Evolutionary conservation across 257 asterid species (phyloP), one percentile per base, ranked within the genome.

Genomic region (Nicotiana noctiflora): DNA sequence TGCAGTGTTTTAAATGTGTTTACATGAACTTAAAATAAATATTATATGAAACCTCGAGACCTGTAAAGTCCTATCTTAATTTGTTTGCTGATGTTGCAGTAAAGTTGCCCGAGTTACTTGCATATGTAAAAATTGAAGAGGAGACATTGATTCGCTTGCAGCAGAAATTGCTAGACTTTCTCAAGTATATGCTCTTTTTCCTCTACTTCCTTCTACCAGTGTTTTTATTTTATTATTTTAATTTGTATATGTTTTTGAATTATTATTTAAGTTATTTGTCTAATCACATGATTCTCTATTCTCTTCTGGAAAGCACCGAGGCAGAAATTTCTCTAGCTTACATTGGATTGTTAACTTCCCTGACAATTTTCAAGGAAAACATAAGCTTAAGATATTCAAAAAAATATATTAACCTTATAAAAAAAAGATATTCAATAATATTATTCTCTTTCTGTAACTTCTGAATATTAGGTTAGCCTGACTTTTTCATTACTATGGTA

Each of bases 71-170:
- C 60, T 82, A 81, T 46, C 75, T 67, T 85, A 81, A 53, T 66
- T 34, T 70, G 76, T 5, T 65, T 86, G 83, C 34, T 88, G 67
- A 37, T 84, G 29, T 85, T 88, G 93, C 97, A 94, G 99, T 96
- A 70, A 96, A 94, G 87, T 85, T 96, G 84, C 99, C 99, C 1
- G 99, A 93, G 77, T 61, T 94, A 78, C 83, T 96, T 90, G 85
- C 89, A 15, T 86, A 81, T 81, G 93, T 89, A 82, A 91, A 88
- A 86, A 88, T 94, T 15, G 98, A 96, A 9, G 98, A 89, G 83
- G 99, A 93, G 86, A 87, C 98, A 17, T 81, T 82, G 86, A 84
- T 67, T 70, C 88, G 87, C 9, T 55, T 96, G 90, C 98, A 94
- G 87, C 96, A 91, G 87, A 96, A 92, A 89, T 84, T 96, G 89